Base-by-base conservation (phyloP, 2,329 filamentous ascomycete species). In the Aspergillus versicolor region DNA sequence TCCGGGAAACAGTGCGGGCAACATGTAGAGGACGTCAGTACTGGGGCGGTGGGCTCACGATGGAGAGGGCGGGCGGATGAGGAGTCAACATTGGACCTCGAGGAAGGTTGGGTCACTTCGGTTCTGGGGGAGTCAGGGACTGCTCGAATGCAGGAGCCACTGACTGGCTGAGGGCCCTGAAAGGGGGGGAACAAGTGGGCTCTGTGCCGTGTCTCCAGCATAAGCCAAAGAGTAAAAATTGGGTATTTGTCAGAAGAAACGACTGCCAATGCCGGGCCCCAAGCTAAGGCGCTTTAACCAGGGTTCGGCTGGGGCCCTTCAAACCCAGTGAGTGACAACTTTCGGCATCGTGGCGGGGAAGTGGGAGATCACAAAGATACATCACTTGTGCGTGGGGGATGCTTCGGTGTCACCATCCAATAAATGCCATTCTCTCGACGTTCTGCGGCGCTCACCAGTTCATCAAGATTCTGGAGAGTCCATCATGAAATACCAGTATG, bases 311-410 rank as follows among this genome's bases (percentile, higher is more conserved):
- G 65, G 62, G 34, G 12, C 13, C 27, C 27, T 30, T 30, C 27
- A 30, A 30, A 11, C 27, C 27, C 27, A 30, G 27, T 30, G 27
- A 30, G 27, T 19, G 21, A 15, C 41, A 22, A 44, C 5, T 13
- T 44, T 44, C 69, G 70, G 65, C 62, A 67, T 63, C 12, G 34
- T 44, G 66, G 70, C 69, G 70, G 70, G 69, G 69, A 68, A 37
- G 34, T 37, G 34, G 34, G 4, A 37, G 34, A 37, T 37, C 34
- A 37, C 34, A 37, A 37, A 37, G 34, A 37, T 37, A 37, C 34
- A 37, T 37, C 34, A 37, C 21, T 11, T 17, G 19, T 42, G 40
- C 40, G n/a, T 42, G 40, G 40, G 40, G 40, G 40, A 30, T 42
- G 40, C 40, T 17, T 40, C 38, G 15, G 38, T 15, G 17, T 40